These are phyloP conservation scores for Arthroderma sp. DNA, from an alignment of 2,329 filamentous ascomycete genomes.

Conservation along the genomic window DNA sequence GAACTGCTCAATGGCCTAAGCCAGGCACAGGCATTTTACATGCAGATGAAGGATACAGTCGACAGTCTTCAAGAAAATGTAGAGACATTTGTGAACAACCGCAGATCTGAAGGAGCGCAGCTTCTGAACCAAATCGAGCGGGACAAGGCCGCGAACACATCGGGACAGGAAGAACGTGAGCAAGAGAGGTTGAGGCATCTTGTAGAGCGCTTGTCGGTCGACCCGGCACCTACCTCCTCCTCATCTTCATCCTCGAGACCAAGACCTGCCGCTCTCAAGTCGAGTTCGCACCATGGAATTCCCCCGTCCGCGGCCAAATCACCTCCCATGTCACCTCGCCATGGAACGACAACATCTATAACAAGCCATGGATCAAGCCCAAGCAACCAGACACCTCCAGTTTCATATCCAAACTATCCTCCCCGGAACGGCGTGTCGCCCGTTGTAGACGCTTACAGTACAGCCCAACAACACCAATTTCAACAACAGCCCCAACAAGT, in stretches of 20 bases:
- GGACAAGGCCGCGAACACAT: constrained; percentile 49
- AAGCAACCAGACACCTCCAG: background rate
- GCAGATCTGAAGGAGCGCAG: constrained; percentile 78
- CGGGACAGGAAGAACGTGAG: constrained; percentile 61
- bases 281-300: constrained; percentile 24
- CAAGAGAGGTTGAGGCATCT: constrained; percentile 72
- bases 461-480: constrained; percentile 14
- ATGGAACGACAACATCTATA: background rate
- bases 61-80: constrained; percentile 91
- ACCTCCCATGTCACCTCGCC: constrained; percentile 1
- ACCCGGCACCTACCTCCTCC: constrained; percentile 37
- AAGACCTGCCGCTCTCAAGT: constrained; percentile 11
- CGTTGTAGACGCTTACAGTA: constrained; percentile 12
- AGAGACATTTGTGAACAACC: constrained; percentile 90
- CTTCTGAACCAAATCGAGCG: constrained; percentile 79
- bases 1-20: constrained; percentile 76
- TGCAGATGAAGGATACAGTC: constrained; percentile 89
- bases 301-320: constrained; percentile 18
- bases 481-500: constrained; percentile 17
- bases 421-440: constrained; percentile 15
- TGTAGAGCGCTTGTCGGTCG: constrained; percentile 93
- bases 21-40: constrained; percentile 84
- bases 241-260: constrained; percentile 33
- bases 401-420: background rate
- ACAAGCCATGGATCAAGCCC: background rate